Evolutionary conservation across 805 yeast species (phyloP).

Genomic region (Saturnispora dispora): DNA sequence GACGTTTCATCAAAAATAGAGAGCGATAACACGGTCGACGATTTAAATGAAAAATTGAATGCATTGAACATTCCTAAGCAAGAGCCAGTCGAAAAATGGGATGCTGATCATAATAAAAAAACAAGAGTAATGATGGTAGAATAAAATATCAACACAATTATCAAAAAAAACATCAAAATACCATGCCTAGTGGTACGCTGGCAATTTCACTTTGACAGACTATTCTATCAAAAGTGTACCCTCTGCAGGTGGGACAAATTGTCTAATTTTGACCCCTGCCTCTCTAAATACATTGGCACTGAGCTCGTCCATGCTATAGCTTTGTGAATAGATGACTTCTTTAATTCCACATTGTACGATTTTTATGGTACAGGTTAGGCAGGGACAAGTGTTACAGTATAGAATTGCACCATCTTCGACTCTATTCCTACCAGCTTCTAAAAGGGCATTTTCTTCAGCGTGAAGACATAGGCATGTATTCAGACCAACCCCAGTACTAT

Average conservation of each 20-base stretch:
- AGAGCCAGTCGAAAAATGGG: neutral
- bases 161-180: neutral
- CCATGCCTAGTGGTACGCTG: too few species aligned
- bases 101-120: neutral
- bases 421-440: constrained; percentile 90
- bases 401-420: constrained; percentile 54
- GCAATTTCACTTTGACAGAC: neutral
- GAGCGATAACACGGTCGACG: neutral
- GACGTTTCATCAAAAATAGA: constrained; percentile 2
- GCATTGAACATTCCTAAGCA: constrained; percentile 9
- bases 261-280: constrained; percentile 68
- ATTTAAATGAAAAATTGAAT: constrained; percentile 8
- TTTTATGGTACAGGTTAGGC: constrained; percentile 90
- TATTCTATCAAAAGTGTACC: constrained; percentile 15
- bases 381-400: constrained; percentile 96
- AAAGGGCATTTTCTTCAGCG: constrained; percentile 93
- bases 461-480: constrained; percentile 88
- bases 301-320: constrained; percentile 84
- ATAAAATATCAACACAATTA: neutral
- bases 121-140: neutral
- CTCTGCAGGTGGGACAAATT: constrained; percentile 35
- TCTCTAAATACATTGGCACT: constrained; percentile 61
- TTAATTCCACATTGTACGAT: constrained; percentile 86
- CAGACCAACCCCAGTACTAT: constrained; percentile 50
- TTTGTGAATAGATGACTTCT: constrained; percentile 89